phyloP scores from a whole-genome alignment of 1,284 basidiomycete species.

The Prillingera fragicola region DNA sequence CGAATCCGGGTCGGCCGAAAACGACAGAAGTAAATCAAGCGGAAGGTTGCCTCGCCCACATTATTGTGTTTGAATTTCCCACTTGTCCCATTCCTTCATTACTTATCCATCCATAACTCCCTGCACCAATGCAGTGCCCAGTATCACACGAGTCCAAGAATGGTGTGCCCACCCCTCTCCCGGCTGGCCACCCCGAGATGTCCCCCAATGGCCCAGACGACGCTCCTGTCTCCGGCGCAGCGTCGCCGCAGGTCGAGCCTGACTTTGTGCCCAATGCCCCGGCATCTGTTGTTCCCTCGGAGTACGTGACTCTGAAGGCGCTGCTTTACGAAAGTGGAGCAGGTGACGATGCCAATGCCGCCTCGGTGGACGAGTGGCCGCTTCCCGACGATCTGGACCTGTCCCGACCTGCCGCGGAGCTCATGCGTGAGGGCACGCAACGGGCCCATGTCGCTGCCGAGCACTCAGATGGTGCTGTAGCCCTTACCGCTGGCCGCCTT shows the following conservation, averaged over 20 bases:
- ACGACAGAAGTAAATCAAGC: no score
- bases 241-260: not conserved
- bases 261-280: conserved; percentile 16
- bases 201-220: no score
- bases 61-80: no score
- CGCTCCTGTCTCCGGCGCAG: no score
- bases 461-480: conserved; percentile 58
- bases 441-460: conserved; percentile 61
- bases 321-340: conserved; percentile 12
- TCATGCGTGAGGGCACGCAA: conserved; percentile 57
- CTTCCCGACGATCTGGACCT: conserved; percentile 39
- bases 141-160: no score
- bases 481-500: conserved; percentile 59
- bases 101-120: no score
- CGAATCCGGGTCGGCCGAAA: no score
- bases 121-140: no score
- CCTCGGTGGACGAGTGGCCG: conserved; percentile 23
- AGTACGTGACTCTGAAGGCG: conserved; percentile 2
- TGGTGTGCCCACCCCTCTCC: no score
- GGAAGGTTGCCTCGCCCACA: no score
- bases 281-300: conserved; percentile 2
- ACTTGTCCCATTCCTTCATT: no score
- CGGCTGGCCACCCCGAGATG: no score
- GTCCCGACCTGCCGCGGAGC: conserved; percentile 42
- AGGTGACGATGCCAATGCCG: conserved; percentile 2